Evolutionary conservation across 768 basidiomycete genomes (phyloP), one percentile per base, ranked within the genome.

Genomic region (Cystofilobasidium bisporidii): DNA sequence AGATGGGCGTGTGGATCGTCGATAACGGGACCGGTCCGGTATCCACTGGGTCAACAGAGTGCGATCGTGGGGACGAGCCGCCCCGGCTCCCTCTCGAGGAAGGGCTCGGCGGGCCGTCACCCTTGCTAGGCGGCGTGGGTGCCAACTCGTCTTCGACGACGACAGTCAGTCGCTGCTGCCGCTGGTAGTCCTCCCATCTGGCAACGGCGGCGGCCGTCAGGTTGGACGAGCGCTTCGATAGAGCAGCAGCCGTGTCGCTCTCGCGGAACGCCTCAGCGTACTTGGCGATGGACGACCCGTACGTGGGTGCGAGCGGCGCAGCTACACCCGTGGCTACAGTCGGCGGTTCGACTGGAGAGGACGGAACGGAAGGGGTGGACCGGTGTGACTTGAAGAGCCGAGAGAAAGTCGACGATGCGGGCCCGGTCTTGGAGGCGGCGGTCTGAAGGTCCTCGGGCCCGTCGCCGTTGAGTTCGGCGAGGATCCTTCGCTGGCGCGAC

Each of bases 151-250:
- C 33, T 33, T 45, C 24, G 36, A 43, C 38, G 38, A 48, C 36
- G 32, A 28, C 58, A 4, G 58, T 32, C 22, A 53, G 24, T 9
- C 47, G 30, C 22, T 24, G 41, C 4, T 58, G 36, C 48, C 61
- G 53, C 45, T 36, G 47, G 47, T 53, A 60, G 15, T 68, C 66
- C n/a, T 61, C 61, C 66, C 53, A 63, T 15, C 50, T 28, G 3
- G 58, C 45, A 12, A 57, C 26, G 0, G 62, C 61, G 1, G 63
- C 61, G 1, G 68, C 68, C 12, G 57, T 63, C 4, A 69, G 68
- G 58, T 69, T 69, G n/a, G 68, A 63, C 22, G 61, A 63, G 17
- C 62, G 43, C 57, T 69, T 69, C 30, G 63, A 69, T 20, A 64
- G 58, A 4, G 56, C 57, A 24, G 68, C 68, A 9, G 68, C 68